These are phyloP conservation scores for Hypoxylon fuscum DNA, from an alignment of 495 filamentous ascomycete species.

Conservation along the genomic window DNA sequence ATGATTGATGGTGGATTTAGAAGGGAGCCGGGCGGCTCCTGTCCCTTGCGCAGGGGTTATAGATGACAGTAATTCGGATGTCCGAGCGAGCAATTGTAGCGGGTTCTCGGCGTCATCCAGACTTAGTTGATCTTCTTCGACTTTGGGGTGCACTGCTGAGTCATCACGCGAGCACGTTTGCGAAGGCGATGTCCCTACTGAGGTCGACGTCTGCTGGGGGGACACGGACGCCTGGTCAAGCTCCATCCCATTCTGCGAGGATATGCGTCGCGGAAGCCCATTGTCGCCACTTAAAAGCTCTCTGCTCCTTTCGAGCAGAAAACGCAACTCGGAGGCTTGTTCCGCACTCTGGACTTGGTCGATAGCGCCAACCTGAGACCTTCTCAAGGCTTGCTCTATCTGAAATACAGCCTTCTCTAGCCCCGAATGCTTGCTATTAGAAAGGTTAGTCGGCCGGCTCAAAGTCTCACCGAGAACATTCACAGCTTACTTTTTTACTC, in stretches of 20 bases:
- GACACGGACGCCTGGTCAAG: constrained; percentile 39
- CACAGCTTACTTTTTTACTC: constrained; percentile 72
- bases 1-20: constrained; percentile 26
- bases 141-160: constrained; percentile 28
- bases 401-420: constrained; percentile 77
- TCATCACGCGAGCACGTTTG: constrained; percentile 44
- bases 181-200: constrained; percentile 39
- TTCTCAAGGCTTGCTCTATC: constrained; percentile 75
- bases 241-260: constrained; percentile 20
- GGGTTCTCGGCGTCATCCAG: constrained; percentile 80
- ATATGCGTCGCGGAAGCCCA: constrained; percentile 29
- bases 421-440: constrained; percentile 71
- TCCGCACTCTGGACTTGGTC: constrained; percentile 62
- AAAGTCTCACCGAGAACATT: constrained; percentile 12
- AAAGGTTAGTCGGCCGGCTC: constrained; percentile 6
- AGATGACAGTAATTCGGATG: constrained; percentile 72
- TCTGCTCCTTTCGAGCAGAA: constrained; percentile 60
- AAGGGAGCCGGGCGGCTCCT: constrained; percentile 14
- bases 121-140: constrained; percentile 60
- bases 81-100: constrained; percentile 72
- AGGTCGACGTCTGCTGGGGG: constrained; percentile 42
- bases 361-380: constrained; percentile 58
- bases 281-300: constrained; percentile 44
- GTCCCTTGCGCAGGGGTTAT: constrained; percentile 45
- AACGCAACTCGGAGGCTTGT: constrained; percentile 64